phyloP scores from a whole-genome alignment of 495 filamentous ascomycete species.

The Tuber microsphaerosporum region DNA sequence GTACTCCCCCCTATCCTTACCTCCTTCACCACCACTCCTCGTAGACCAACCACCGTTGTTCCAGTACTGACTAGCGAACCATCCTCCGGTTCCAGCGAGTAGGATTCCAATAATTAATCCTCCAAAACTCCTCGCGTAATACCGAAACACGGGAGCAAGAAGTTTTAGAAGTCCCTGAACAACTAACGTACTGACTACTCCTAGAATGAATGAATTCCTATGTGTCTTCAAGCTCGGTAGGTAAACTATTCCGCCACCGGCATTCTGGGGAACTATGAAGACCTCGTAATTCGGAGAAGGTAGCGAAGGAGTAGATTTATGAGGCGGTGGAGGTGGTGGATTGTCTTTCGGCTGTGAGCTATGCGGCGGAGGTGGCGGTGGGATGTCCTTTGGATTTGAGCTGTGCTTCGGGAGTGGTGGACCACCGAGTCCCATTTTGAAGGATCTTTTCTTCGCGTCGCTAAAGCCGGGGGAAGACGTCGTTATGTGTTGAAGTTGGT shows the following conservation, averaged over 20 bases:
- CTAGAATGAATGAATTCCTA: slow-evolving; percentile 83
- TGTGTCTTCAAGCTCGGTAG: slow-evolving; percentile 79
- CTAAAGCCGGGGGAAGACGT: not conserved
- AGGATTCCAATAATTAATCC: slow-evolving; percentile 14
- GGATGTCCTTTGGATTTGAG: slow-evolving; percentile 35
- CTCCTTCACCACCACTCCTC: slow-evolving; percentile 36
- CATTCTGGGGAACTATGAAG: slow-evolving; percentile 89
- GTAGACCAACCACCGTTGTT: slow-evolving; percentile 37
- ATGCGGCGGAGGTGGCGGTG: slow-evolving; percentile 34
- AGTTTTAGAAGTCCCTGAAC: slow-evolving; percentile 59
- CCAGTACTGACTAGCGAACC: slow-evolving; percentile 29
- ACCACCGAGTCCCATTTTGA: slow-evolving; percentile 1
- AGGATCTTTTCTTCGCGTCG: slow-evolving; percentile 2
- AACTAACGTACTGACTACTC: slow-evolving; percentile 64
- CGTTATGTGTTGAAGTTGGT: slow-evolving; percentile 1
- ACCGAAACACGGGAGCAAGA: slow-evolving; percentile 53
- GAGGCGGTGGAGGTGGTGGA: slow-evolving; percentile 24
- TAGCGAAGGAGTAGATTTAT: slow-evolving; percentile 48
- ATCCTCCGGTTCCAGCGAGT: slow-evolving; percentile 23
- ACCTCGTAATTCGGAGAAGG: slow-evolving; percentile 88
- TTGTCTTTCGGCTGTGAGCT: slow-evolving; percentile 27
- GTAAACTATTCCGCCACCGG: slow-evolving; percentile 86
- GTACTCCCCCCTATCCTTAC: slow-evolving; percentile 27
- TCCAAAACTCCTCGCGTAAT: slow-evolving; percentile 23
- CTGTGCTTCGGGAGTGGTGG: slow-evolving; percentile 27